Conservation (phyloP, 345 rosid species). For the Stellera chamaejasme region DNA sequence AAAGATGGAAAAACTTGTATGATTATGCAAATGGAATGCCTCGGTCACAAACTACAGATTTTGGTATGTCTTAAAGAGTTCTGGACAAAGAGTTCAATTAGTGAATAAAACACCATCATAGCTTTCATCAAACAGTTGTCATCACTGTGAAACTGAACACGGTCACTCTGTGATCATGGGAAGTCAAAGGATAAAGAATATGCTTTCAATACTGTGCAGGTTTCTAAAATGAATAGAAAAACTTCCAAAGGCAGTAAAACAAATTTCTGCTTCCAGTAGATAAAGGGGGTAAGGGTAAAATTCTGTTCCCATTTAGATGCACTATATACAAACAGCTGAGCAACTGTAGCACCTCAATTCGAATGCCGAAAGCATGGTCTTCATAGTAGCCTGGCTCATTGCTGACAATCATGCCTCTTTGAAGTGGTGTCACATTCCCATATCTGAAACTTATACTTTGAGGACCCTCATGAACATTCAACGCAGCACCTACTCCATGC, state of each 20-base stretch:
- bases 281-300: no score
- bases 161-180: no score
- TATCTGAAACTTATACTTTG: conserved; percentile 87
- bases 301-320: neutral
- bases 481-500: conserved; percentile 95
- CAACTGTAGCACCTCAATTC: conserved; percentile 61
- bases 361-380: conserved; percentile 95
- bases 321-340: neutral
- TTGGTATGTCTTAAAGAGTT: no score
- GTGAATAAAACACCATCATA: neutral
- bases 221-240: no score
- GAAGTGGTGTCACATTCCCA: conserved; percentile 77
- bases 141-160: no score
- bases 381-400: conserved; percentile 98
- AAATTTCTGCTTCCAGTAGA: neutral
- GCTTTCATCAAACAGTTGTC: neutral
- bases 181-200: no score
- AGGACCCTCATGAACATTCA: conserved; percentile 98
- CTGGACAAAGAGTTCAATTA: no score
- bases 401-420: conserved; percentile 92
- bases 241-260: conserved; percentile 1
- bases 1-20: no score
- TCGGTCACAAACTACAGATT: no score
- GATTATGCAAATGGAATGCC: no score
- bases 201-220: no score